These are phyloP conservation scores for Raffaelea ambrosiae DNA, from an alignment of 2,329 filamentous ascomycete genomes.

Conservation along the genomic window DNA sequence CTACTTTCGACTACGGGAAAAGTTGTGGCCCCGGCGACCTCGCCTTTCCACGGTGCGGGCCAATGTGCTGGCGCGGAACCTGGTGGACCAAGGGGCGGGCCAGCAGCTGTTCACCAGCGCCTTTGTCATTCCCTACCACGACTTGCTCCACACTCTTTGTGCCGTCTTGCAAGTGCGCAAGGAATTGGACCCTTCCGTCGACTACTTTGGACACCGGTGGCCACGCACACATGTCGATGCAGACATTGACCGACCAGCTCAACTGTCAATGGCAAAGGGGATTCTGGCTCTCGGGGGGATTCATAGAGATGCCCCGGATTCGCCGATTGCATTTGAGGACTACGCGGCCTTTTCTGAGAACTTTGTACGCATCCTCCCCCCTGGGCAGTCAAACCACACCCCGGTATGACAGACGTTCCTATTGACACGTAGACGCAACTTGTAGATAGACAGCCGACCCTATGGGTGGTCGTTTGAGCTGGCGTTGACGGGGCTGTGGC, in stretches of 20 bases:
- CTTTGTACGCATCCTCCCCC: background rate
- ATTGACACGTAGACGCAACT: no score
- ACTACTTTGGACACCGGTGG: background rate
- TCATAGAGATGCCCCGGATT: background rate
- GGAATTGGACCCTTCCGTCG: no score
- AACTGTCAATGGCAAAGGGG: background rate
- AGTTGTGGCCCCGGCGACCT: background rate
- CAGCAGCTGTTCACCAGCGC: background rate
- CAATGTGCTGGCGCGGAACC: background rate
- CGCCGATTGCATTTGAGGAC: background rate
- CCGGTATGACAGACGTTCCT: background rate
- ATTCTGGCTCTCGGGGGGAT: background rate
- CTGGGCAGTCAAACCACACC: background rate
- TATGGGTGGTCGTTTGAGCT: background rate
- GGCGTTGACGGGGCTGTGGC: background rate
- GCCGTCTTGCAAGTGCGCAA: background rate
- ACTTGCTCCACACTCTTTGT: background rate
- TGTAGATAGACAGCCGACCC: background rate
- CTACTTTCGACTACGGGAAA: background rate
- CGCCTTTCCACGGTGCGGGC: background rate
- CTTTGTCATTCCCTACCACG: background rate
- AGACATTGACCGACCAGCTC: background rate
- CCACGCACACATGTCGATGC: background rate
- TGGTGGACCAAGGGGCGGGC: background rate
- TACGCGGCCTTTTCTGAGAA: background rate